Base-by-base conservation (phyloP, 2,329 filamentous ascomycete genomes). In the Cylindrodendrum hubeiense region DNA sequence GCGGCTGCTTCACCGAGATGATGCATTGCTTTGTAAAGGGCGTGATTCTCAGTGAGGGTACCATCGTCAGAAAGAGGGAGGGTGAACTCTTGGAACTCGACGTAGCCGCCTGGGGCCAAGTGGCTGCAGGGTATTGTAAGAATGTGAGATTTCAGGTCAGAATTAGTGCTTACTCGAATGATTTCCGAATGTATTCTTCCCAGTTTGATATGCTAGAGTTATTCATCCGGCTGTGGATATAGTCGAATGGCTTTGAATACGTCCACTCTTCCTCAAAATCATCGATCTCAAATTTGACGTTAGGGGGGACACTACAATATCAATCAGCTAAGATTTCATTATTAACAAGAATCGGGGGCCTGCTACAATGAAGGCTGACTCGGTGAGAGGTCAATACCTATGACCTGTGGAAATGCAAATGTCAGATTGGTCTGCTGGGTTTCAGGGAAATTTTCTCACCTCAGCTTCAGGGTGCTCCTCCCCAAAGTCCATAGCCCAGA, bases 211-310 rank as follows among this genome's bases (percentile, higher is more conserved):
- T 49, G 33, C 37, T 47, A 10, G 28, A 60, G 28, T 52, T 64
- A 17, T 54, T 64, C 61, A 55, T 60, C 21, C 61, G 41, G 5
- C 61, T 60, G 22, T 64, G 61, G 41, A 64, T 64, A 15, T 64
- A 64, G 50, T 64, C 24, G 34, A 60, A 64, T 5, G 55, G 49
- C 30, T 50, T 30, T 5, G 49, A 33, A 19, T 47, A 60, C 9
- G 56, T 55, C 61, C 56, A 64, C 41, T 60, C 49, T 7, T 64
- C 61, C 13, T 64, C 61, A 19, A 60, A 54, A 30, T 64, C 61
- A 9, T 64, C 61, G 28, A 60, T 41, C 49, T 64, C 49, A 13
- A 64, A 64, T 44, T 21, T 30, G 19, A 64, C 56, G 37, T 64
- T 64, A 6, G 49, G 43, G 10, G 61, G 61, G 12, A 55, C 56